These are phyloP conservation scores for Penicillium sp. DNA, from an alignment of 2,329 filamentous ascomycete species.

Conservation along the genomic window DNA sequence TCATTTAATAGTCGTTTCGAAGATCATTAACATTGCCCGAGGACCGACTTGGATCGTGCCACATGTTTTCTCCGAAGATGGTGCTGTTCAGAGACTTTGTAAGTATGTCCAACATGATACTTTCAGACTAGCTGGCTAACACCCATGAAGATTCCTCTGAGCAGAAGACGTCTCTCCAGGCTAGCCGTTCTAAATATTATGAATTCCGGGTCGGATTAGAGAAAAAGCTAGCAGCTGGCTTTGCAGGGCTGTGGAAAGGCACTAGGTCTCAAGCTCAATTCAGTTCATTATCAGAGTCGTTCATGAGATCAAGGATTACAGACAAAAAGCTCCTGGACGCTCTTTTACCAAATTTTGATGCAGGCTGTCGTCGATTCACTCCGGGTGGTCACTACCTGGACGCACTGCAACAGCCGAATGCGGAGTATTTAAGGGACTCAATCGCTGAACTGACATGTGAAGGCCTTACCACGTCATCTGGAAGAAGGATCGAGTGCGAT, in stretches of 20 bases:
- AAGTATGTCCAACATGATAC: neutral
- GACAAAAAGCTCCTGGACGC: neutral
- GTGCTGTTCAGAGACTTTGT: neutral
- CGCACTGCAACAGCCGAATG: neutral
- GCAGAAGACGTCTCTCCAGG: neutral
- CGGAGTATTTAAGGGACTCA: neutral
- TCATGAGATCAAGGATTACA: neutral
- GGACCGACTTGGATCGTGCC: neutral
- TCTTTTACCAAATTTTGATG: neutral
- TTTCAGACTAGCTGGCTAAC: neutral
- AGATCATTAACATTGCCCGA: neutral
- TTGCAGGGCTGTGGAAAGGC: neutral
- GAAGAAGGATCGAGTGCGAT: neutral
- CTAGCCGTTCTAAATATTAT: neutral
- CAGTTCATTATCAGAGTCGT: neutral
- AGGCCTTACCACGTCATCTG: neutral
- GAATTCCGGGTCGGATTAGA: neutral
- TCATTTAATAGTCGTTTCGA: neutral
- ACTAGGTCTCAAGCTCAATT: neutral
- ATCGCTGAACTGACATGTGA: neutral
- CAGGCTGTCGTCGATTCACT: neutral
- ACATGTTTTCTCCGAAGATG: neutral
- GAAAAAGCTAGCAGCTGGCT: neutral
- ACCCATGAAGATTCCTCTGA: neutral
- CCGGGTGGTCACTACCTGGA: neutral